Conservation (phyloP, 306 rosid species). For the Sindora glabra region DNA sequence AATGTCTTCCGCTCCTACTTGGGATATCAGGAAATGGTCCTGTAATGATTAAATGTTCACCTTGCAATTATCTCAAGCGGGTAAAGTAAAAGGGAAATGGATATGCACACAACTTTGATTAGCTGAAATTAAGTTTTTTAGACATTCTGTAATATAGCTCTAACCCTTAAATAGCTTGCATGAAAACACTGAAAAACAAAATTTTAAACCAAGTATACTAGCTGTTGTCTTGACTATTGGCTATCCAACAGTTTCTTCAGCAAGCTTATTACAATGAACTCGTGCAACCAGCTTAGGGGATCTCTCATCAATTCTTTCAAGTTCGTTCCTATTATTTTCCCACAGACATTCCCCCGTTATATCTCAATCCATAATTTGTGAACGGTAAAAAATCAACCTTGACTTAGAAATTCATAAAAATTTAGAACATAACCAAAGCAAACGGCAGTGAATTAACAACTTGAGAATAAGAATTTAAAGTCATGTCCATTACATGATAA, state of each 20-base stretch:
- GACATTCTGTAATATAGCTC: not conserved
- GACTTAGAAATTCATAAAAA: no score
- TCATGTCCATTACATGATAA: no score
- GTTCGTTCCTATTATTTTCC: slow-evolving; percentile 35
- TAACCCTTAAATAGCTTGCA: not conserved
- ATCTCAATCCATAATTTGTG: not conserved
- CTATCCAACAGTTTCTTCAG: slow-evolving; percentile 62
- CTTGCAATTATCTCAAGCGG: no score
- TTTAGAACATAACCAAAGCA: no score
- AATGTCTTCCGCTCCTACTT: no score
- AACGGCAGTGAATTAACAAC: no score
- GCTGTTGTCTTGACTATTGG: slow-evolving; percentile 38
- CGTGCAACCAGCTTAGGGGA: slow-evolving; percentile 30
- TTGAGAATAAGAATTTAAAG: no score
- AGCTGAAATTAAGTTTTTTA: not conserved
- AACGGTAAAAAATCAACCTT: not conserved
- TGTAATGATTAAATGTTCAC: no score
- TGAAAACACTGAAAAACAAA: slow-evolving; percentile 9
- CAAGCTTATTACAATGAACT: slow-evolving; percentile 50
- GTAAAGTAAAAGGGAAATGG: no score
- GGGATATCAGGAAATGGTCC: no score
- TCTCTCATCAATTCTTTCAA: slow-evolving; percentile 41
- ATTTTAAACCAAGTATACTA: slow-evolving; percentile 40
- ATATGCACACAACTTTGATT: not conserved
- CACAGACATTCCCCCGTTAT: slow-evolving; percentile 12